Conservation (phyloP, 139 green algal genomes). For the Astrephomene gubernaculifera region DNA sequence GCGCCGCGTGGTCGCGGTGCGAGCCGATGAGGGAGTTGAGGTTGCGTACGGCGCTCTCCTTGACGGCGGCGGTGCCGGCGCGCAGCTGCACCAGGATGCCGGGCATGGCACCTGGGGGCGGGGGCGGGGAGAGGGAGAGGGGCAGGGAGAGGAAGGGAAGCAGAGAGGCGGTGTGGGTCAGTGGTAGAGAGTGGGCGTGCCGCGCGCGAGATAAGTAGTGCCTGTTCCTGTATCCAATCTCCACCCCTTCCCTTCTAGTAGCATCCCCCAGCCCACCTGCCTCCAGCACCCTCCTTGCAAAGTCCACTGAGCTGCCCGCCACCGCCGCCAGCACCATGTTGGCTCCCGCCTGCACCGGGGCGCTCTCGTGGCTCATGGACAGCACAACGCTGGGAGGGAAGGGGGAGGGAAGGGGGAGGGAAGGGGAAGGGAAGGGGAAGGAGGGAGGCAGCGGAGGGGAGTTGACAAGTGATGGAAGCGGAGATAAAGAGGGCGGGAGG, state of each 20-base stretch:
- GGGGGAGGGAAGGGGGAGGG: no score
- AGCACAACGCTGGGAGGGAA: constrained; percentile 19
- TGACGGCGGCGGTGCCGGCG: constrained; percentile 26
- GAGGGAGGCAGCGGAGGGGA: no score
- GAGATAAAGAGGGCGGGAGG: no score
- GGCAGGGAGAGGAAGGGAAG: not conserved
- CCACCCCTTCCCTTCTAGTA: no score
- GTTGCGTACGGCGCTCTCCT: constrained; percentile 48
- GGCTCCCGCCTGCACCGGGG: constrained; percentile 50
- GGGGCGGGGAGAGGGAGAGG: not conserved
- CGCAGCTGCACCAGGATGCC: constrained; percentile 45
- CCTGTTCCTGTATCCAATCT: no score
- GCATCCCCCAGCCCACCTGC: constrained; percentile 44
- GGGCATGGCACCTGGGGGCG: constrained; percentile 43
- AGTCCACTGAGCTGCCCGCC: constrained; percentile 46
- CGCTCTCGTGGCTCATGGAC: constrained; percentile 52
- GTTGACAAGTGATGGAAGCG: no score
- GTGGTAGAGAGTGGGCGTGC: no score
- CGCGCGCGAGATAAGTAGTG: no score
- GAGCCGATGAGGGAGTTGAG: constrained; percentile 51
- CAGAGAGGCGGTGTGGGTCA: no score
- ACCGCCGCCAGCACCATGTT: constrained; percentile 49
- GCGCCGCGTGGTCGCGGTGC: constrained; percentile 44
- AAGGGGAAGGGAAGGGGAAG: no score
- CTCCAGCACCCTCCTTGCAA: constrained; percentile 51